Conservation (phyloP, 106 monocot genomes). For the Alisma plantagoaquatica region DNA sequence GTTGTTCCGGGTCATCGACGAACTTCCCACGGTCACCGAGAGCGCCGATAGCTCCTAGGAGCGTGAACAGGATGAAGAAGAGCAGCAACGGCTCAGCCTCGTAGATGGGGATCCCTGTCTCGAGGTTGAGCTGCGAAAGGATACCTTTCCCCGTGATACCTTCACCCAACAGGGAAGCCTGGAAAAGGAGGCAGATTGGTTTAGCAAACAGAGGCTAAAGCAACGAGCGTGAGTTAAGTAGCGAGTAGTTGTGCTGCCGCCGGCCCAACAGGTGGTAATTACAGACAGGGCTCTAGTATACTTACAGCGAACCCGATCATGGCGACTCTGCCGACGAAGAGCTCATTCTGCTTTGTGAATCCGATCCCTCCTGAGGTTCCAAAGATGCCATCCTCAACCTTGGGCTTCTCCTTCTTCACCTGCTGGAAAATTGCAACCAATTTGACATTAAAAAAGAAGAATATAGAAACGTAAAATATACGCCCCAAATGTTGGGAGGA, state of each 20-base stretch:
- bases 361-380: too few relatives aligned
- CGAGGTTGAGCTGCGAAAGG: too few relatives aligned
- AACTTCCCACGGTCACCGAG: conserved; percentile 61
- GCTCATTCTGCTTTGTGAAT: conserved; percentile 75
- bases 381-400: conserved; percentile 76
- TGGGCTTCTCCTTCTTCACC: conserved; percentile 26
- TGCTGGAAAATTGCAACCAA: not conserved
- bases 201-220: too few relatives aligned
- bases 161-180: conserved; percentile 72
- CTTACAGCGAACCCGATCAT: conserved; percentile 77
- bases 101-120: conserved; percentile 75
- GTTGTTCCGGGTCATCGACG: conserved; percentile 41
- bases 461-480: not conserved
- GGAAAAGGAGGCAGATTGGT: not conserved
- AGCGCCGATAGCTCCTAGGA: conserved; percentile 77
- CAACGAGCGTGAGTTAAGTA: too few relatives aligned
- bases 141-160: conserved; percentile 74
- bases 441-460: too few relatives aligned
- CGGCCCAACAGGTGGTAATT: too few relatives aligned
- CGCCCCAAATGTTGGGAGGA: not conserved
- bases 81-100: conserved; percentile 75
- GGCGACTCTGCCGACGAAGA: conserved; percentile 74
- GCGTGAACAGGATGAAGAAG: conserved; percentile 92
- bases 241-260: too few relatives aligned
- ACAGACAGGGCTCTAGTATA: too few relatives aligned